phyloP scores from a whole-genome alignment of 805 yeast genomes.

The Metschnikowia orientalis region DNA sequence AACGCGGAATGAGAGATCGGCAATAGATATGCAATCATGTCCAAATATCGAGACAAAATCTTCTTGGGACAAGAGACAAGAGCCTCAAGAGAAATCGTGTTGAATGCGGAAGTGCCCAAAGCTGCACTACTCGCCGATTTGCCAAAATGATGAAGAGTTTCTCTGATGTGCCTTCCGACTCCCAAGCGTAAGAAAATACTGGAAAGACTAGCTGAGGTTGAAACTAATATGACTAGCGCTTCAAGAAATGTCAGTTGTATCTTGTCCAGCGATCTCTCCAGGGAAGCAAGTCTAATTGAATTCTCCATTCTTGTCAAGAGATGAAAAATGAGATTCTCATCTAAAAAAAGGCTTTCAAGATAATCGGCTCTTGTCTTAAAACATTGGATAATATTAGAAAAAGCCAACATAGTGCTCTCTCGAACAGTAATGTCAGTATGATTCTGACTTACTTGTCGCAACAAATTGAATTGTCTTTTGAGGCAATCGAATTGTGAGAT shows the following conservation, averaged over 20 bases:
- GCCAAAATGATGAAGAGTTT: conserved; percentile 50
- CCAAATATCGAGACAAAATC: conserved; percentile 50
- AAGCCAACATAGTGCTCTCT: conserved; percentile 62
- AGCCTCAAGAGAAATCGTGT: conserved; percentile 54
- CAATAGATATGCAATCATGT: conserved; percentile 52
- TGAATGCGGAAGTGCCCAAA: conserved; percentile 1
- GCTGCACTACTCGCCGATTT: conserved; percentile 19
- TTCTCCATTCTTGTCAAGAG: conserved; percentile 11
- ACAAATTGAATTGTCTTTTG: conserved; percentile 52
- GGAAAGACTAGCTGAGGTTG: conserved; percentile 41
- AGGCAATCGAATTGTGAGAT: conserved; percentile 43
- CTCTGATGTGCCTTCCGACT: conserved; percentile 44
- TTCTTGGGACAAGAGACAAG: conserved; percentile 71
- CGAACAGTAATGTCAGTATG: conserved; percentile 56
- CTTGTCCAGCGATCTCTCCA: too few relatives aligned
- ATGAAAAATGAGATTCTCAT: conserved; percentile 8
- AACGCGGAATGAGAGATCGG: conserved; percentile 42
- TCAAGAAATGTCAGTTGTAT: conserved; percentile 30
- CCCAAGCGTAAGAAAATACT: conserved; percentile 43
- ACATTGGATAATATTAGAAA: conserved; percentile 53
- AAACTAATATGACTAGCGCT: conserved; percentile 42
- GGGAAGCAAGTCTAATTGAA: conserved; percentile 9
- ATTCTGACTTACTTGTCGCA: conserved; percentile 52
- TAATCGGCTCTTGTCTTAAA: conserved; percentile 40
- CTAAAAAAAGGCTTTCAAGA: conserved; percentile 41